A percentile compares a stretch with the other conserved stretches of the same genome.
Conservation (phyloP, 306 rosid species). For the Rosa persica region DNA sequence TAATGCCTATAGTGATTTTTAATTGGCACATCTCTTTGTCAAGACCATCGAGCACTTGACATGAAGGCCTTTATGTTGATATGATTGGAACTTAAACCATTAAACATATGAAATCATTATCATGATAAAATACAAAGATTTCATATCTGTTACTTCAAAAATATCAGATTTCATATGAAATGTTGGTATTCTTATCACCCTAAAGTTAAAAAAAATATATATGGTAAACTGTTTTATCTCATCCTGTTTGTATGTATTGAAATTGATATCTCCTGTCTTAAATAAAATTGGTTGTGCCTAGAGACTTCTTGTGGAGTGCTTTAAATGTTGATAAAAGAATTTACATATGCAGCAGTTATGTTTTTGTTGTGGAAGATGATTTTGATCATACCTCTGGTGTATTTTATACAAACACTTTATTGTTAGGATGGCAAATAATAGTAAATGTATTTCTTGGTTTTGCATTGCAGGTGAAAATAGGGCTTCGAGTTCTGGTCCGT, state of each 20-base stretch:
- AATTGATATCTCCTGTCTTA: neutral
- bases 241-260: neutral
- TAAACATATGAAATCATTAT: neutral
- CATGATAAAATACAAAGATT: neutral
- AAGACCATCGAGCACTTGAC: neutral
- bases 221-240: neutral
- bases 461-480: conserved; percentile 65
- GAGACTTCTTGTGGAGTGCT: neutral
- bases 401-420: neutral
- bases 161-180: neutral
- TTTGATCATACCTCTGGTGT: neutral
- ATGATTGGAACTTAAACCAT: neutral
- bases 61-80: neutral
- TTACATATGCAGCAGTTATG: neutral
- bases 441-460: conserved; percentile 8
- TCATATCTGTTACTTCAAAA: neutral
- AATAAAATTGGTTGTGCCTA: neutral
- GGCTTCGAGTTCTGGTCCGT: conserved; percentile 80
- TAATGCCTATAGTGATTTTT: conserved; percentile 9
- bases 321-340: neutral
- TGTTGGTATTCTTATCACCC: neutral
- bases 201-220: neutral
- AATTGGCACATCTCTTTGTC: neutral
- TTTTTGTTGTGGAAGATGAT: neutral
- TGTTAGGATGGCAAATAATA: neutral